Percentiles rank a stretch among this genome's conserved stretches.
phyloP scores from a whole-genome alignment of 2,329 filamentous ascomycete genomes.

The Pseudonectria foliicola region DNA sequence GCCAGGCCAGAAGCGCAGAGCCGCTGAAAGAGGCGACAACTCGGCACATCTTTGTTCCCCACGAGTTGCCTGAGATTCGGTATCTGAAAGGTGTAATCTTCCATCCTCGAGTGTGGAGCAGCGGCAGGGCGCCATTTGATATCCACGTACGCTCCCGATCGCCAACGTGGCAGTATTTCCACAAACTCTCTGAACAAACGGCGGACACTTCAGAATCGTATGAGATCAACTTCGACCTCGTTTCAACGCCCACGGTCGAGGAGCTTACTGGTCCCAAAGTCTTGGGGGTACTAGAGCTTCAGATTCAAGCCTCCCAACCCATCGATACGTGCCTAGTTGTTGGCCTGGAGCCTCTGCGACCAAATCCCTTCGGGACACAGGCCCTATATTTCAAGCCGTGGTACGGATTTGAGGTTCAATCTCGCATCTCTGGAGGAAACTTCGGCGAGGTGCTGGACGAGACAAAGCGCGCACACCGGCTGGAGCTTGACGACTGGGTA shows the following conservation, averaged over 20 bases:
- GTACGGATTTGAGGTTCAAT: constrained; percentile 21
- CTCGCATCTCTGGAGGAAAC: constrained; percentile 8
- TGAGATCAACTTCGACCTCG: constrained; percentile 20
- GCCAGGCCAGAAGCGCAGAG: constrained; percentile 1
- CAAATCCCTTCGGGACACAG: constrained; percentile 21
- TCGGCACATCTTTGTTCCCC: constrained; percentile 19
- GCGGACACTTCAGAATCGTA: constrained; percentile 12
- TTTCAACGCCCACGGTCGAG: constrained; percentile 13
- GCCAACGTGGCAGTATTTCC: constrained; percentile 21
- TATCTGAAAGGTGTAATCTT: constrained; percentile 21
- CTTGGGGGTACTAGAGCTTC: constrained; percentile 18
- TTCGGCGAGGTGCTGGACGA: constrained; percentile 14
- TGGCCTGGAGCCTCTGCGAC: constrained; percentile 18
- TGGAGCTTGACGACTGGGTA: constrained; percentile 5
- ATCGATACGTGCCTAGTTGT: constrained; percentile 15
- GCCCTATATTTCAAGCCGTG: constrained; percentile 21
- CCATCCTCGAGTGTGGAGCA: constrained; percentile 12
- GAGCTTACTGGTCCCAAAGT: constrained; percentile 13
- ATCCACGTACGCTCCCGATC: constrained; percentile 19
- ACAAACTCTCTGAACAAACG: constrained; percentile 7
- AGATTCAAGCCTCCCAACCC: constrained; percentile 6
- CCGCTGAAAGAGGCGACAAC: constrained; percentile 10
- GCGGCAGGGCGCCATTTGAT: neutral
- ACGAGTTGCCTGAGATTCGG: constrained; percentile 9
- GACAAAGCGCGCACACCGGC: constrained; percentile 8